A percentile compares a stretch with the other conserved stretches of the same genome.
These are phyloP conservation scores for Platanthera zijinensis DNA, from an alignment of 106 monocot species.

Conservation along the genomic window DNA sequence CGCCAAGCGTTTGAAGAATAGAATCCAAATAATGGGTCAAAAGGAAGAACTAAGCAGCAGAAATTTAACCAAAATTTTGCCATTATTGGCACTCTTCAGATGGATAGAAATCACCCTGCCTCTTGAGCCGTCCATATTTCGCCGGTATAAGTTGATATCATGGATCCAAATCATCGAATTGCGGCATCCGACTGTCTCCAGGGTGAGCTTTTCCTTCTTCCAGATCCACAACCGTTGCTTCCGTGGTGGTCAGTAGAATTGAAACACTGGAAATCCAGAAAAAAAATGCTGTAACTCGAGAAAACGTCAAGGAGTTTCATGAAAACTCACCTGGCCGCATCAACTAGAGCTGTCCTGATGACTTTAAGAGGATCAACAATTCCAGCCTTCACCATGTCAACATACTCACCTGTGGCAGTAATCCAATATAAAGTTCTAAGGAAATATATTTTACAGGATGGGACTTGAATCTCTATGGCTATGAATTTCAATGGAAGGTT, in stretches of 20 bases:
- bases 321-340: conserved; percentile 33
- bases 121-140: background rate
- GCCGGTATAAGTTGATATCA: background rate
- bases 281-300: background rate
- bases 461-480: background rate
- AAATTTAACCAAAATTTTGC: background rate
- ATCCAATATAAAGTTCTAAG: background rate
- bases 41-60: background rate
- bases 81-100: background rate
- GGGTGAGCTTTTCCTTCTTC: conserved; percentile 10
- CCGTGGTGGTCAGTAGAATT: conserved; percentile 42
- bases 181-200: conserved; percentile 28
- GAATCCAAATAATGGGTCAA: background rate
- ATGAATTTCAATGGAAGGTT: too few species aligned
- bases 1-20: background rate
- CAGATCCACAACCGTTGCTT: conserved; percentile 35
- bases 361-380: conserved; percentile 49
- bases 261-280: conserved; percentile 32
- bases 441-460: background rate
- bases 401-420: conserved; percentile 30
- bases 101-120: background rate
- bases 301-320: background rate
- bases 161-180: conserved; percentile 34
- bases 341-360: conserved; percentile 35
- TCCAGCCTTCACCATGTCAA: conserved; percentile 47